A percentile compares a stretch with the other conserved stretches of the same genome.
Evolutionary conservation across 805 yeast genomes (phyloP).

Genomic region (Lachancea sp.): DNA sequence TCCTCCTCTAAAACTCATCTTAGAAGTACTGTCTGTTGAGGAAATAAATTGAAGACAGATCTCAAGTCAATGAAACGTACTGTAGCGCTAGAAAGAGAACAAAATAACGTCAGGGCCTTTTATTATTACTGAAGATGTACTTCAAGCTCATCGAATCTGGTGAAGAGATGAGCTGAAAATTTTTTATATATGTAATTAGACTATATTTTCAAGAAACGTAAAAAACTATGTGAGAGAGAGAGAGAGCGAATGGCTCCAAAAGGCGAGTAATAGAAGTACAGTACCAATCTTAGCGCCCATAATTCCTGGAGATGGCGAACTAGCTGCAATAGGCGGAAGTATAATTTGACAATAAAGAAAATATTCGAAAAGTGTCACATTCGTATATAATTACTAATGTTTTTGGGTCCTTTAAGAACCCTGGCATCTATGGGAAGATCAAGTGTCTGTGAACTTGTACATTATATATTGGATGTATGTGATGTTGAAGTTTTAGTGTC

Average conservation of each 20-base stretch:
- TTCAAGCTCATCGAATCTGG: conserved; percentile 5
- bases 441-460: too few species aligned
- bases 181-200: conserved; percentile 3
- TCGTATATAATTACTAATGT: too few species aligned
- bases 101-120: neutral
- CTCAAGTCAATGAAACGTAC: neutral
- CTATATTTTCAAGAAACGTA: neutral
- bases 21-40: neutral
- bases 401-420: too few species aligned
- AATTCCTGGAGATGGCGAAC: too few species aligned
- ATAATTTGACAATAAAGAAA: too few species aligned
- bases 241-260: neutral
- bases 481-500: too few species aligned
- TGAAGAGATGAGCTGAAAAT: conserved; percentile 10
- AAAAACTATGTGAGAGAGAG: neutral
- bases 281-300: too few species aligned
- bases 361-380: too few species aligned
- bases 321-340: too few species aligned
- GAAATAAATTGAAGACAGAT: neutral
- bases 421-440: too few species aligned
- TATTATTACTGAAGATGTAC: neutral
- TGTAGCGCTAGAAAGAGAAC: neutral
- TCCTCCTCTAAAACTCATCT: conserved; percentile 40
- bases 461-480: too few species aligned
- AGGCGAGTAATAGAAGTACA: neutral